Evolutionary conservation across 495 filamentous ascomycete species (phyloP).

Genomic region (Lasiosphaeris hirsuta): DNA sequence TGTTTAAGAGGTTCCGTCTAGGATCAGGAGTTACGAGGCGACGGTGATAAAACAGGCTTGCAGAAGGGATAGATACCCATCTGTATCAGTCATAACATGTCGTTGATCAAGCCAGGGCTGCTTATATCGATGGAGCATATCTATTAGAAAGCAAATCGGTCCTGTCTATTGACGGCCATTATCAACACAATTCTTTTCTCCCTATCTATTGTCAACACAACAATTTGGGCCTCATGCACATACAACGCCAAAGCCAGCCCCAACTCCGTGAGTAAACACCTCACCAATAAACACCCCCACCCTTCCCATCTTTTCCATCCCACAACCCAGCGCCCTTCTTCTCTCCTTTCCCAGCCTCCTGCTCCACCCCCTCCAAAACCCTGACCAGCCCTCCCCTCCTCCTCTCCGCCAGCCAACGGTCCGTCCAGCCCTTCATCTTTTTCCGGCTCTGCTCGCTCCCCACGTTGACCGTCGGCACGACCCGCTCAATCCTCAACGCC

Average conservation of each 20-base stretch:
- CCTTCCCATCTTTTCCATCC: conserved; percentile 41
- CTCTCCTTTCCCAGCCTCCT: conserved; percentile 25
- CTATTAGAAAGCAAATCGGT: too few relatives aligned
- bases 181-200: too few relatives aligned
- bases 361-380: conserved; percentile 37
- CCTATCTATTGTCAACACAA: too few relatives aligned
- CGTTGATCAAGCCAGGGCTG: too few relatives aligned
- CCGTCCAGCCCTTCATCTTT: conserved; percentile 88
- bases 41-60: too few relatives aligned
- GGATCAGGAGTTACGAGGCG: too few relatives aligned
- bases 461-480: conserved; percentile 94
- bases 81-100: too few relatives aligned
- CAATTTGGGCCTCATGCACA: neutral
- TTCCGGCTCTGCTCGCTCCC: conserved; percentile 60
- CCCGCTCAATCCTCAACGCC: conserved; percentile 75
- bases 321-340: conserved; percentile 27
- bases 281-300: conserved; percentile 46
- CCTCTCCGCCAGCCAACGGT: conserved; percentile 83
- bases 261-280: neutral
- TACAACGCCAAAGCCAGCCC: neutral
- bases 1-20: too few relatives aligned
- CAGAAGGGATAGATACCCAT: too few relatives aligned
- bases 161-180: too few relatives aligned
- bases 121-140: too few relatives aligned
- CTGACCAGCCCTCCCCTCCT: conserved; percentile 71